phyloP scores from a whole-genome alignment of 192 early-diverging fungal genomes.

The Coemansia sp. region DNA sequence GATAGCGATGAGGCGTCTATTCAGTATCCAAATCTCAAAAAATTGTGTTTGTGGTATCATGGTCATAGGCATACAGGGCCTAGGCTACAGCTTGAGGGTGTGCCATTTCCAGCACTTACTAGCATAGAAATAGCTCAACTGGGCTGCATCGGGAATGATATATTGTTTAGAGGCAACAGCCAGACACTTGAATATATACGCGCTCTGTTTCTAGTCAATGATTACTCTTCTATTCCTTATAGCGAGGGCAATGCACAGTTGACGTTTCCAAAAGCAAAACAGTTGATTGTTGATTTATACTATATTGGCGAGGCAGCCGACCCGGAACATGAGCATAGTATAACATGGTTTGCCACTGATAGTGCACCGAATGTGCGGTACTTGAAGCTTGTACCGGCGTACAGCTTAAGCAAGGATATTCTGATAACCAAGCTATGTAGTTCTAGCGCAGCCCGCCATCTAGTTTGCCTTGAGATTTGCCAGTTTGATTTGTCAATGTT shows the following conservation, averaged over 20 bases:
- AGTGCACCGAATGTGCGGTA: not conserved
- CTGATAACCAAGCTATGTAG: not conserved
- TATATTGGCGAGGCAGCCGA: not conserved
- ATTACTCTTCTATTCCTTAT: not conserved
- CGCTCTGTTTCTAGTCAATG: not conserved
- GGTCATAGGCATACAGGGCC: not conserved
- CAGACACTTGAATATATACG: not conserved
- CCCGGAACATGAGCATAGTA: not conserved
- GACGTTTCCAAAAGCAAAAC: slow-evolving; percentile 1
- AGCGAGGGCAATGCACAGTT: not conserved
- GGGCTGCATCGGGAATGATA: not conserved
- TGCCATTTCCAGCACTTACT: not conserved
- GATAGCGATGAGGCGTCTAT: not conserved
- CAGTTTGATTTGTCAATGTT: not conserved
- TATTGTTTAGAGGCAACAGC: not conserved
- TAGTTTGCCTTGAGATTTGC: not conserved
- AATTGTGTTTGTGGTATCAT: not conserved
- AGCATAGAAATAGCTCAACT: not conserved
- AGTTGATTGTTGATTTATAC: not conserved
- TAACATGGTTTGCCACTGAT: not conserved
- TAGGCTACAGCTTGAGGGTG: not conserved
- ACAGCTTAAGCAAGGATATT: not conserved
- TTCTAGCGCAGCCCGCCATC: not conserved
- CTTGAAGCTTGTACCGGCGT: not conserved
- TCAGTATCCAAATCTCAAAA: slow-evolving; percentile 5